Evolutionary conservation across 106 monocot genomes (phyloP), one percentile per base, ranked within the genome.

Genomic region (Acorus gramineus): DNA sequence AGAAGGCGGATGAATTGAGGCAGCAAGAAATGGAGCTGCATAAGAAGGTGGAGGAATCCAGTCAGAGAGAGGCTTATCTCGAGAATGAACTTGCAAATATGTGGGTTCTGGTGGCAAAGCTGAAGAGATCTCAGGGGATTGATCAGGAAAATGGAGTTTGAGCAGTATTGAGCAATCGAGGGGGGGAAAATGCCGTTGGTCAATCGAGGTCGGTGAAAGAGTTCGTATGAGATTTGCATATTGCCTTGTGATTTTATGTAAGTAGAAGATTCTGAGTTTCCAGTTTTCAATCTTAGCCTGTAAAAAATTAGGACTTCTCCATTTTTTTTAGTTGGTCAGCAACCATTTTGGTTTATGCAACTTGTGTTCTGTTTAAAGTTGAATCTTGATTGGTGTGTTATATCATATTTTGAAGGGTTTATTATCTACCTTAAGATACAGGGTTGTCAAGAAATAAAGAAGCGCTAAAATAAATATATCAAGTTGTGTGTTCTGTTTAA

Each of bases 41-140:
- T 62, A 87, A 76, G 66, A 87, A 70, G 71, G 56, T 95, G 0
- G 95, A 95, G 63, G 84, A 86, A 56, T 82, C 85, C 4, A 84
- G 87, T 52, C 75, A 85, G 48, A 90, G 72, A 49, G 95, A 95
- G 74, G 77, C 87, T 2, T 80, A 73, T 52, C 56, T 95, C 42
- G 95, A 95, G 66, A 87, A 81, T 74, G 95, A 95, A 61, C 76
- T 95, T 49, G 84, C 95, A 4, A 90, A 82, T 66, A 90, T 95
- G 95, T 90, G 90, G 95, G 74, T 87, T 46, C 78, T 82, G 43
- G 82, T 95, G 52, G 80, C 87, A 8, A 95, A 95, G 78, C 73
- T 95, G 57, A 95, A 80, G 78, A 90, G 85, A 58, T 52, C 75
- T 69, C 74, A 84, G 44, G 94, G 72, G 42, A 59, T 9, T 63